These are phyloP conservation scores for Begonia loranthoides DNA, from an alignment of 306 rosid species.

Conservation along the genomic window DNA sequence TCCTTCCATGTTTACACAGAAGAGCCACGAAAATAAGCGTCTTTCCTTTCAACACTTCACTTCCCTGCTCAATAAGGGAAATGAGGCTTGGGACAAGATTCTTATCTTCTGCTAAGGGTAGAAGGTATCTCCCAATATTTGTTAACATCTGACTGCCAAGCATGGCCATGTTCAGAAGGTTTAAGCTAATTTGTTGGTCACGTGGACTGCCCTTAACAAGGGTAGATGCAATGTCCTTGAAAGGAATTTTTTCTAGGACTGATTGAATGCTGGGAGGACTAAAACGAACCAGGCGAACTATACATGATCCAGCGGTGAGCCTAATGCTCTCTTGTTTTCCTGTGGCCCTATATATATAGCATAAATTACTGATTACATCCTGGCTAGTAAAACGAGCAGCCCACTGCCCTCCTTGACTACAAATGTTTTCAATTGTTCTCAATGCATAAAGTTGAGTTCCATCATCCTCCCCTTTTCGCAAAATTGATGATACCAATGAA, in stretches of 20 bases:
- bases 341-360: conserved; percentile 73
- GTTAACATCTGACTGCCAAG: conserved; percentile 75
- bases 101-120: conserved; percentile 72
- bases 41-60: conserved; percentile 84
- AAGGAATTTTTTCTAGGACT: conserved; percentile 63
- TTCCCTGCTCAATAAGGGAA: conserved; percentile 82
- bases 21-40: conserved; percentile 72
- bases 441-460: conserved; percentile 81
- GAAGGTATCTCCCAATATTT: conserved; percentile 57
- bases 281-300: conserved; percentile 87
- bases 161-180: conserved; percentile 76
- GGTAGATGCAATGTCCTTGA: conserved; percentile 72
- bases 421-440: conserved; percentile 84
- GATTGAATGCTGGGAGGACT: conserved; percentile 65
- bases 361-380: conserved; percentile 66
- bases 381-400: conserved; percentile 73
- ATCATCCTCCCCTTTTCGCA: conserved; percentile 95
- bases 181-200: conserved; percentile 94
- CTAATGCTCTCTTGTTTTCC: conserved; percentile 92
- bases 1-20: conserved; percentile 70
- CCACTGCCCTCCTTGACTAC: conserved; percentile 92
- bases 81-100: conserved; percentile 61
- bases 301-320: conserved; percentile 95
- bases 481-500: conserved; percentile 61
- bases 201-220: conserved; percentile 70